Conservation (phyloP, 352 stramenopile species). For the Globisporangium iwayamae region DNA sequence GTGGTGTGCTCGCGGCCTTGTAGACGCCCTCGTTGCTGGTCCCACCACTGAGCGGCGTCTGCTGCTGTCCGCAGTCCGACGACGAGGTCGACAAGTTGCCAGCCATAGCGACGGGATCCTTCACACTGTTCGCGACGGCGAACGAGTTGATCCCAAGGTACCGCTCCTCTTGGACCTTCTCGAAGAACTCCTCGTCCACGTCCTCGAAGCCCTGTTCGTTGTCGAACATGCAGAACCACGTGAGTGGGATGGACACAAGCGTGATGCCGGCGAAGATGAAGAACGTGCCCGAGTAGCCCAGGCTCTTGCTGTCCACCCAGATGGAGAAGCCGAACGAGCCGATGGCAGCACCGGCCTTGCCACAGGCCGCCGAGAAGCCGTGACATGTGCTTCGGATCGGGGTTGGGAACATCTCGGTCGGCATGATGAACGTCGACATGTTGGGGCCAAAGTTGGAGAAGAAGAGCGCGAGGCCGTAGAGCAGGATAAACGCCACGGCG, state of each 20-base stretch:
- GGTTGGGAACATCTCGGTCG: conserved; percentile 84
- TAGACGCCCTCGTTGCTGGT: too few species aligned
- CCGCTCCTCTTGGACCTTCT: conserved; percentile 6
- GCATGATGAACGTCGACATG: conserved; percentile 86
- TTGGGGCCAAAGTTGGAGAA: conserved; percentile 28
- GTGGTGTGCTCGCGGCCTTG: too few species aligned
- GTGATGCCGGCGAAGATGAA: conserved; percentile 57
- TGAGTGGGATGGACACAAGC: conserved; percentile 52
- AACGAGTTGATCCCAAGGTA: too few species aligned
- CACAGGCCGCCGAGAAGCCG: conserved; percentile 81
- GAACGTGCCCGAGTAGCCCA: conserved; percentile 54
- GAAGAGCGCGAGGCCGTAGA: conserved; percentile 75
- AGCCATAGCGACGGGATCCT: too few species aligned
- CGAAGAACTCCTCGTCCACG: conserved; percentile 56
- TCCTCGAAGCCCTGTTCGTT: conserved; percentile 49
- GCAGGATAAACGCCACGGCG: conserved; percentile 56
- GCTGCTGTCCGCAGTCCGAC: too few species aligned
- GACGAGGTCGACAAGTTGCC: too few species aligned
- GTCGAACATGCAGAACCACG: conserved; percentile 66
- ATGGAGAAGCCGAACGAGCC: conserved; percentile 65
- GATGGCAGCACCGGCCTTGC: conserved; percentile 82
- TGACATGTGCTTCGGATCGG: conserved; percentile 85
- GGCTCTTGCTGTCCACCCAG: conserved; percentile 54
- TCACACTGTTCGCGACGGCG: too few species aligned
- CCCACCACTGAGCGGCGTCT: too few species aligned